Evolutionary conservation across 177 flowering plant species (phyloP), one percentile per base, ranked within the genome.

Genomic region (Vitis hybrid): DNA sequence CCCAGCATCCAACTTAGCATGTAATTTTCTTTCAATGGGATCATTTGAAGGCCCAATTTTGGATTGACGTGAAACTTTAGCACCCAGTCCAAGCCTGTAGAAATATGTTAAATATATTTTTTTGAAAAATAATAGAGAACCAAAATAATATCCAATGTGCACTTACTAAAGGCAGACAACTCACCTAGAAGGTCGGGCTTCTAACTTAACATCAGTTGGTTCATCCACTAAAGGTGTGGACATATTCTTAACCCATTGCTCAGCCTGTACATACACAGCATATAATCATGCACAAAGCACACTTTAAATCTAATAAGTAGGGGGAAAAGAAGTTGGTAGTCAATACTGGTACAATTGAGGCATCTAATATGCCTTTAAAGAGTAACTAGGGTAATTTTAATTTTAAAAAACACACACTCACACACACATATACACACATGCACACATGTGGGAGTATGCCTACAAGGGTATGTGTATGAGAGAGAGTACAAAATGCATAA

Each of bases 1-100:
- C 50, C 69, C 70, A 21, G 75, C 78, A 55, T 77, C 69, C 69
- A 90, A 71, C 72, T 85, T 86, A n/a, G 80, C 79, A 55, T 69
- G 74, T 50, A 90, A 72, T 68, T 80, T 87, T 68, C 81, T 86
- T 70, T 83, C 89, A 9, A 85, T 71, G 0, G 92, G 91, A 61
- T 86, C 83, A 61, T 77, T 65, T 41, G 80, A 85, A 62, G 71
- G 68, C 70, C 68, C 69, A 10, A 32, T 4, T 65, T 77, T 80
- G 55, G 78, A 56, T n/a, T 77, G 76, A 7, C 75, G 84, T 14
- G 76, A 46, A 75, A 82, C 81, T 73, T 82, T 85, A 24, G 89
- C 92, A 61, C 92, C 95, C 15, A 88, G 72, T 65, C 46, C 46
- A 41, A 41, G 46, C 84, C 92, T 90, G 50, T 50, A 68, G 49